phyloP scores from a whole-genome alignment of 1,284 basidiomycete species.

The Sphaerobolus stellatus region DNA sequence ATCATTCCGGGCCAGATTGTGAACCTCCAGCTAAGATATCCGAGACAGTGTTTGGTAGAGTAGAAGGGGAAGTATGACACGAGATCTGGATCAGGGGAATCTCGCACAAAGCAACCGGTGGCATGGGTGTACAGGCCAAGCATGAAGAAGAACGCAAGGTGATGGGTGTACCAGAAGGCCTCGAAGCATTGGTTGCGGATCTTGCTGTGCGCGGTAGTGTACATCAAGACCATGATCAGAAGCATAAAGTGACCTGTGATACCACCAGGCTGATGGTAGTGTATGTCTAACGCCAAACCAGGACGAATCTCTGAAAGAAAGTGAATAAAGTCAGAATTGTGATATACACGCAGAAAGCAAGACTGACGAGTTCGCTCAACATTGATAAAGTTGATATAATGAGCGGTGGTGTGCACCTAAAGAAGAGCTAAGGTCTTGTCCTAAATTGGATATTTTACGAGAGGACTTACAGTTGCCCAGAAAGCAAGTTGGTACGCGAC shows the following conservation, averaged over 20 bases:
- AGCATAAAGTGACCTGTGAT: conserved; percentile 91
- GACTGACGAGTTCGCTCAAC: conserved; percentile 74
- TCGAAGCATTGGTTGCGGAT: conserved; percentile 86
- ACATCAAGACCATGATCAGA: conserved; percentile 84
- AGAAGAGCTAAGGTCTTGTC: background rate
- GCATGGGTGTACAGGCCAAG: conserved; percentile 84
- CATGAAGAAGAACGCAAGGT: conserved; percentile 91
- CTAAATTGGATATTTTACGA: background rate
- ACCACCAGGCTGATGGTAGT: conserved; percentile 82
- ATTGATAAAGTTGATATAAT: conserved; percentile 90
- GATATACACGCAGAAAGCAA: background rate
- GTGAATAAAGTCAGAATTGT: conserved; percentile 13
- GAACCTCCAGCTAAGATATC: conserved; percentile 84
- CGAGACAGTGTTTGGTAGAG: conserved; percentile 76
- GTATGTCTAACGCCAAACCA: conserved; percentile 73
- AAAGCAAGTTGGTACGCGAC: conserved; percentile 89
- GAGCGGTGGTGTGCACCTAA: conserved; percentile 73
- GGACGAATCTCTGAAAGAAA: conserved; percentile 72
- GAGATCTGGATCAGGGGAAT: conserved; percentile 67
- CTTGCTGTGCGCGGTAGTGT: conserved; percentile 79
- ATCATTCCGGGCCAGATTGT: conserved; percentile 84
- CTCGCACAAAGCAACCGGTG: conserved; percentile 90
- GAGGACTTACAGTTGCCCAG: conserved; percentile 64
- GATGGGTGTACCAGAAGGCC: conserved; percentile 92
- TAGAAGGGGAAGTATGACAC: conserved; percentile 78